Evolutionary conservation across 768 basidiomycete species (phyloP).

Genomic region (Mycena rosella): DNA sequence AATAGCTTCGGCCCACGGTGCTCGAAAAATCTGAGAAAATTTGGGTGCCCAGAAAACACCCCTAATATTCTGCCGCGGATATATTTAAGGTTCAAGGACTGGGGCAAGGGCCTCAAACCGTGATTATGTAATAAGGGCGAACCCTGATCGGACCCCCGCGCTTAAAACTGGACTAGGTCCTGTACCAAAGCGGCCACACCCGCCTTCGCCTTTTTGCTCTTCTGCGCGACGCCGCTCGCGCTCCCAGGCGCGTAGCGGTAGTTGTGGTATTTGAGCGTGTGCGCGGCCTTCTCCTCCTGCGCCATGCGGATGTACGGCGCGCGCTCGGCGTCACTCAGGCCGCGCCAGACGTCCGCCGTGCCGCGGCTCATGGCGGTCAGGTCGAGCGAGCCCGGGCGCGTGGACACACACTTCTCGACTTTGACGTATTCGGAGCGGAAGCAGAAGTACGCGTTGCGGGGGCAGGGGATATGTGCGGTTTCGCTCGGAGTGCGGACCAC

Average conservation of each 20-base stretch:
- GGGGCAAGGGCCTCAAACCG: no score
- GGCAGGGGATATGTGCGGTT: constrained; percentile 55
- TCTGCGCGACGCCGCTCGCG: constrained; percentile 12
- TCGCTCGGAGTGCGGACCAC: not conserved
- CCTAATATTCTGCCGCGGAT: no score
- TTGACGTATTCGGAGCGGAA: constrained; percentile 61
- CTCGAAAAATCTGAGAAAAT: no score
- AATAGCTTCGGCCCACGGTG: no score
- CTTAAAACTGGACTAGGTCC: no score
- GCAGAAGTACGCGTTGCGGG: constrained; percentile 70
- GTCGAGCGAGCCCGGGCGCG: constrained; percentile 27
- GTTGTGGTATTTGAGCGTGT: constrained; percentile 59
- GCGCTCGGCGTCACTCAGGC: constrained; percentile 52
- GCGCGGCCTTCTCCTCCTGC: constrained; percentile 56
- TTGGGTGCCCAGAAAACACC: no score
- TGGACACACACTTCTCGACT: constrained; percentile 26
- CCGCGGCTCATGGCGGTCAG: constrained; percentile 65
- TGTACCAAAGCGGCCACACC: no score
- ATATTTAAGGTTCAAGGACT: no score
- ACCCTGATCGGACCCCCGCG: no score
- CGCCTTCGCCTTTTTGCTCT: not conserved
- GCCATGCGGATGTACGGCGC: constrained; percentile 55
- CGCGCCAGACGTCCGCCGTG: constrained; percentile 72
- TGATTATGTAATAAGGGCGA: no score
- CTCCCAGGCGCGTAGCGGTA: constrained; percentile 54